Evolutionary conservation across 108 stramenopile species (phyloP).

Genomic region (Discostella stelligeroides): DNA sequence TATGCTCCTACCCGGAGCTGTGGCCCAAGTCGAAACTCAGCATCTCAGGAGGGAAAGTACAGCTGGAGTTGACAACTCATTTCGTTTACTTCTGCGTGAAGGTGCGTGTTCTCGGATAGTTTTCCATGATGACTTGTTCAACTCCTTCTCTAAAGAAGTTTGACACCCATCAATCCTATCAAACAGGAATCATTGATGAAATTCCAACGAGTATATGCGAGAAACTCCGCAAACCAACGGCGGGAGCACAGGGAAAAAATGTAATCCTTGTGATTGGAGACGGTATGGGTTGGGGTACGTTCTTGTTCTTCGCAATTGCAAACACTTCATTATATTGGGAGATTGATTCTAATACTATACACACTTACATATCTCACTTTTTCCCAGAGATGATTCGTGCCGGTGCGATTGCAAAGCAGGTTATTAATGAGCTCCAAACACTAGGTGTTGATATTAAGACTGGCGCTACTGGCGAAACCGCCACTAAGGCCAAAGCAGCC

Average conservation of each 20-base stretch:
- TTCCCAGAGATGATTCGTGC: conserved; percentile 55
- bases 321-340: no score
- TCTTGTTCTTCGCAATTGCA: no score
- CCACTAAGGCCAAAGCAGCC: conserved; percentile 28
- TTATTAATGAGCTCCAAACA: conserved; percentile 46
- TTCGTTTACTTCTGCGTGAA: conserved; percentile 52
- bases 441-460: conserved; percentile 49
- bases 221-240: neutral
- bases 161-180: neutral
- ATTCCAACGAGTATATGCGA: conserved; percentile 38
- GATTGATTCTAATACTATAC: no score
- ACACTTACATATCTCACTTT: no score
- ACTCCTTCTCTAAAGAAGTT: neutral
- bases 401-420: conserved; percentile 57
- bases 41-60: no score
- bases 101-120: conserved; percentile 8
- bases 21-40: no score
- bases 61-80: conserved; percentile 42
- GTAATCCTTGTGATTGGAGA: conserved; percentile 67
- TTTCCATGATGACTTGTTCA: neutral
- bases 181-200: conserved; percentile 37
- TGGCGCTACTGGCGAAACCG: conserved; percentile 42
- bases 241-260: conserved; percentile 40
- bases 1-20: no score
- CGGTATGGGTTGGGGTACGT: conserved; percentile 54